Conservation (phyloP, 345 rosid species). For the Corchorus olitorius region DNA sequence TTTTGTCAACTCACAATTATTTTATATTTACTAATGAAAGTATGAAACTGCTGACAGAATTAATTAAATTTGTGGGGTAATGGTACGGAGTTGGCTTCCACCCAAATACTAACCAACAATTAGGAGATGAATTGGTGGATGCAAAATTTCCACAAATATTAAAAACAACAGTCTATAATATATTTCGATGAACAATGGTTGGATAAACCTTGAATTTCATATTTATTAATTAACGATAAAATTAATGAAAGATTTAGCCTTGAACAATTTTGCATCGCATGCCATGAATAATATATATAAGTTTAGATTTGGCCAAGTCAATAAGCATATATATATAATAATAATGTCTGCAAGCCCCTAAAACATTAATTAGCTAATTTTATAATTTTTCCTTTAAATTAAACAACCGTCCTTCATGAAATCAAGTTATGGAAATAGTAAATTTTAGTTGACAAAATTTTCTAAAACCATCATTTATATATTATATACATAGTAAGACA, state of each 20-base stretch:
- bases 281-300: not conserved
- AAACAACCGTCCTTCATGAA: not conserved
- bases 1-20: too few relatives aligned
- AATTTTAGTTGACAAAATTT: not conserved
- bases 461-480: not conserved
- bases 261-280: not conserved
- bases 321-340: not conserved
- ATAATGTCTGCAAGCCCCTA: not conserved
- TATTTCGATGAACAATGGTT: not conserved
- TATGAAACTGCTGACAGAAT: too few relatives aligned
- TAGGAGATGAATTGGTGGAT: not conserved
- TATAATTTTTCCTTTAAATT: not conserved
- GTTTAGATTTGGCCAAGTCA: not conserved
- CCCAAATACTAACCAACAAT: not conserved
- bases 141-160: not conserved
- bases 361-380: not conserved
- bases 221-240: not conserved
- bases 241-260: not conserved
- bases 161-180: too few relatives aligned
- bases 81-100: slow-evolving; percentile 7
- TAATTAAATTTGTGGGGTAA: too few relatives aligned
- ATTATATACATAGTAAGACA: too few relatives aligned
- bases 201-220: not conserved
- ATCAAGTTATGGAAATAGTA: not conserved
- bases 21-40: too few relatives aligned